These are phyloP conservation scores for Mycena venus DNA, from an alignment of 768 basidiomycete species.

Conservation along the genomic window DNA sequence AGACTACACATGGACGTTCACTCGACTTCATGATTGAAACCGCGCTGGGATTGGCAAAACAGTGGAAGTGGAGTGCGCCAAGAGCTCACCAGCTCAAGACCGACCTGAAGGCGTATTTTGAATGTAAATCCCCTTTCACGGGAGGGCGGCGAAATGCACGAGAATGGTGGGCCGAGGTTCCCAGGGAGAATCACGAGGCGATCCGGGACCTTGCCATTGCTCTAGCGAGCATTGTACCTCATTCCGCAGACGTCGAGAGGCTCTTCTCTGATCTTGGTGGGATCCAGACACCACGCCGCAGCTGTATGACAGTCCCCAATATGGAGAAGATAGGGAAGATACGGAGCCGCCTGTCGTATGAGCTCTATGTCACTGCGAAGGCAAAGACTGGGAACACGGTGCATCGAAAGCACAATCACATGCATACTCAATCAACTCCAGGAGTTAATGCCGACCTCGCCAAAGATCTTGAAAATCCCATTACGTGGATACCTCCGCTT, in stretches of 20 bases:
- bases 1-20: constrained; percentile 31
- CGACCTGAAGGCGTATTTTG: constrained; percentile 42
- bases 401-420: constrained; percentile 34
- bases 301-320: constrained; percentile 18
- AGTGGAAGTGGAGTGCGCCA: constrained; percentile 42
- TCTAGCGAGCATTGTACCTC: constrained; percentile 36
- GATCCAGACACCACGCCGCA: constrained; percentile 27
- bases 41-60: constrained; percentile 35
- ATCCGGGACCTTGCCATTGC: constrained; percentile 32
- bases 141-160: constrained; percentile 36
- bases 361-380: not conserved
- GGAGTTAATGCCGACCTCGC: constrained; percentile 29
- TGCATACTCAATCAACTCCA: constrained; percentile 23
- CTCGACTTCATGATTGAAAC: constrained; percentile 37
- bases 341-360: constrained; percentile 9
- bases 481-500: constrained; percentile 27
- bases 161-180: constrained; percentile 43
- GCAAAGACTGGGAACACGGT: not conserved
- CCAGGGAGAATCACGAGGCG: constrained; percentile 9
- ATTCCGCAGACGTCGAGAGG: constrained; percentile 38
- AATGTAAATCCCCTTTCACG: constrained; percentile 37
- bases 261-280: constrained; percentile 38
- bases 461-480: too few species aligned
- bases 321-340: constrained; percentile 34
- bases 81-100: constrained; percentile 34